Conservation (phyloP, 164 flowering plant genomes). For the Houttuynia cordata region DNA sequence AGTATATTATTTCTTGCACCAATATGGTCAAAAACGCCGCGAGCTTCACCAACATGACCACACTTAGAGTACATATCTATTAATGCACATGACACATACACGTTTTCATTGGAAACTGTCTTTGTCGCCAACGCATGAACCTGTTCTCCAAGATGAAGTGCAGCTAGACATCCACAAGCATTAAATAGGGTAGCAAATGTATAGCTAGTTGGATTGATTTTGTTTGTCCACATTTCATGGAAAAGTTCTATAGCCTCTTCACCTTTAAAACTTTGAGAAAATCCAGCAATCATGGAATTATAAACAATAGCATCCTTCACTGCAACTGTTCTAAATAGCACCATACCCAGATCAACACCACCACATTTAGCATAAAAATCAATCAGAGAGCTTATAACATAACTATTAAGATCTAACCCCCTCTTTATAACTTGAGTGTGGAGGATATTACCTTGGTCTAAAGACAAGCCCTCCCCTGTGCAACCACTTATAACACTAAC, state of each 20-base stretch:
- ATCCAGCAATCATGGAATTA: slow-evolving; percentile 36
- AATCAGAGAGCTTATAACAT: slow-evolving; percentile 29
- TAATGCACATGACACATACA: slow-evolving; percentile 28
- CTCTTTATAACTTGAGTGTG: slow-evolving; percentile 36
- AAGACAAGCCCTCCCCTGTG: slow-evolving; percentile 5
- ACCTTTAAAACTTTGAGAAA: slow-evolving; percentile 19
- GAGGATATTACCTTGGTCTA: slow-evolving; percentile 13
- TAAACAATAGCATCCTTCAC: slow-evolving; percentile 24
- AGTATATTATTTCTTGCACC: slow-evolving; percentile 18
- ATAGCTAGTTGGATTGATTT: slow-evolving; percentile 16
- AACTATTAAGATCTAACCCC: slow-evolving; percentile 22
- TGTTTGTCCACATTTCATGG: slow-evolving; percentile 16
- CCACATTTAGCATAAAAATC: slow-evolving; percentile 39
- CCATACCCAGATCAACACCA: slow-evolving; percentile 17
- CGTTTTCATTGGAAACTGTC: slow-evolving; percentile 25
- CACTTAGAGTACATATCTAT: slow-evolving; percentile 46
- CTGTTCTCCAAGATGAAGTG: slow-evolving; percentile 27
- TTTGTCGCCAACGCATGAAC: slow-evolving; percentile 28
- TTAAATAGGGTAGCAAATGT: slow-evolving; percentile 27
- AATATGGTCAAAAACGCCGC: slow-evolving; percentile 18
- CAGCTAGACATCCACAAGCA: slow-evolving; percentile 31
- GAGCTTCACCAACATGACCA: slow-evolving; percentile 33
- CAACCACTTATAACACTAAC: slow-evolving; percentile 26
- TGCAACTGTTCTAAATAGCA: slow-evolving; percentile 13
- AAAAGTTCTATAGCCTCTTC: slow-evolving; percentile 32